phyloP scores from a whole-genome alignment of 805 yeast genomes.

The Metschnikowia proteae region DNA sequence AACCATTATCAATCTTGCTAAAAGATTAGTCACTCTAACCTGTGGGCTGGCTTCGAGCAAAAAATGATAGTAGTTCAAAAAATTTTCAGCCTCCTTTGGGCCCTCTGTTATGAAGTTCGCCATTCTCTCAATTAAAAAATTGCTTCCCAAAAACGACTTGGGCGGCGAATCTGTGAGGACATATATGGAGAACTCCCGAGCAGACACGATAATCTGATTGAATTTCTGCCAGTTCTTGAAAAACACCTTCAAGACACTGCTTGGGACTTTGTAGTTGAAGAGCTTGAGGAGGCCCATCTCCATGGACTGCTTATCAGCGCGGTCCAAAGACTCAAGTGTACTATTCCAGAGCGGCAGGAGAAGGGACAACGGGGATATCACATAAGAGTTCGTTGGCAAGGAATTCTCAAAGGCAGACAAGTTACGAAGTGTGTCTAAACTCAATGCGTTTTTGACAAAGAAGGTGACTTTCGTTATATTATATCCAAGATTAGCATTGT shows the following conservation, averaged over 20 bases:
- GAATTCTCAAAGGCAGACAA: slow-evolving; percentile 10
- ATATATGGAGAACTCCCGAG: neutral
- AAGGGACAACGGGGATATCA: slow-evolving; percentile 15
- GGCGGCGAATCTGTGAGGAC: neutral
- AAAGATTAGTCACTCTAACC: neutral
- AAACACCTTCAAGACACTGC: neutral
- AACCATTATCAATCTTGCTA: neutral
- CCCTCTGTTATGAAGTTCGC: neutral
- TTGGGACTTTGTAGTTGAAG: neutral
- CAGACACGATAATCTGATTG: neutral
- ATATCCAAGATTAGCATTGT: neutral
- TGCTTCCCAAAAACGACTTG: neutral
- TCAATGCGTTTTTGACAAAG: slow-evolving; percentile 9
- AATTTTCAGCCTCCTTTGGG: neutral
- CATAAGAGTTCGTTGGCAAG: slow-evolving; percentile 3
- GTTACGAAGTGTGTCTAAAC: slow-evolving; percentile 6
- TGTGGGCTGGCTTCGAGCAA: neutral
- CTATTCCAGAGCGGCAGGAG: slow-evolving; percentile 1
- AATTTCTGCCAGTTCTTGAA: neutral
- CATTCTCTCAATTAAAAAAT: neutral
- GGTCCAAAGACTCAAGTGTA: neutral
- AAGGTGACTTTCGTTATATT: slow-evolving; percentile 8
- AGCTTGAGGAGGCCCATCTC: neutral
- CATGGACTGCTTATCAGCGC: neutral
- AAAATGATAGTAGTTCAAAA: neutral